These are phyloP conservation scores for Aspergillus kassunensis DNA, from an alignment of 495 filamentous ascomycete genomes.

Conservation along the genomic window DNA sequence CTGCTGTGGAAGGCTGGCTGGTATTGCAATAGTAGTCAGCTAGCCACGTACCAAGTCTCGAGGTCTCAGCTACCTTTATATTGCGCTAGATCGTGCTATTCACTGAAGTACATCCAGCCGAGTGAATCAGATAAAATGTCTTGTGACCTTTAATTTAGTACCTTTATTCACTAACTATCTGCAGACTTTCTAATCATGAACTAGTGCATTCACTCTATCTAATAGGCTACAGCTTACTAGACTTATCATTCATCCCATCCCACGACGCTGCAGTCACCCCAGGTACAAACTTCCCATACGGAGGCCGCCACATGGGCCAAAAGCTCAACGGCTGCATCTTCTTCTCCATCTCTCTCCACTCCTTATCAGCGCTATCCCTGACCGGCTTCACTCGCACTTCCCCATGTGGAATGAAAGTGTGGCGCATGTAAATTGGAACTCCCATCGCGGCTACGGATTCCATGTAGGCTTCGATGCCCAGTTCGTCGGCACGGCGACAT, in stretches of 20 bases:
- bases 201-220: not conserved
- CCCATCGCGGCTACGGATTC: not conserved
- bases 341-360: constrained; percentile 4
- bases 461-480: not conserved
- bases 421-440: not conserved
- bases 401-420: not conserved
- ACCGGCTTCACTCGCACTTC: not conserved
- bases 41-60: no score
- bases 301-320: constrained; percentile 7
- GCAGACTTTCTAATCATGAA: no score
- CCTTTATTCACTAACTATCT: no score
- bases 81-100: no score
- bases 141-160: no score
- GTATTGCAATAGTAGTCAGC: no score
- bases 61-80: no score
- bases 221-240: not conserved
- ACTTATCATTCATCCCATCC: not conserved
- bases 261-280: not conserved
- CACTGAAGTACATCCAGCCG: no score
- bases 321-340: constrained; percentile 6
- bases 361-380: not conserved
- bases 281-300: not conserved
- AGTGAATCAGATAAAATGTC: no score
- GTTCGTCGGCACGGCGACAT: constrained; percentile 3
- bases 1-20: no score